Evolutionary conservation across 208 protist species (phyloP).

Genomic region (Angomonas deanei): DNA sequence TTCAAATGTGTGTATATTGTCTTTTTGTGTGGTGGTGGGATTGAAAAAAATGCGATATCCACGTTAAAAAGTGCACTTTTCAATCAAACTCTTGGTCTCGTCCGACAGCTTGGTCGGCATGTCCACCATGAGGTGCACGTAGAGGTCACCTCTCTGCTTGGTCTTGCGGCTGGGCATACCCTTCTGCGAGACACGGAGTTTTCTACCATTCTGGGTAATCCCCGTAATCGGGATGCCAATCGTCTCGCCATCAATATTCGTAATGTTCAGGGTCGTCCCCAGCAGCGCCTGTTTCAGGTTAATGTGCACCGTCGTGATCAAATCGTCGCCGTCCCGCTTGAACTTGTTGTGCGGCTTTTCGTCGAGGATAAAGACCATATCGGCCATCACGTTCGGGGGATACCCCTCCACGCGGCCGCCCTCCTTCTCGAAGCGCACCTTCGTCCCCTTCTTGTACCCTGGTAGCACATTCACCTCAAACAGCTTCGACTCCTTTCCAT

Average conservation of each 20-base stretch:
- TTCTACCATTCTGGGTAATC: slow-evolving; percentile 70
- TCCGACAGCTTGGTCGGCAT: slow-evolving; percentile 76
- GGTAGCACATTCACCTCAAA: slow-evolving; percentile 93
- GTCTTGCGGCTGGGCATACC: slow-evolving; percentile 79
- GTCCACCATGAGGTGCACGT: slow-evolving; percentile 64
- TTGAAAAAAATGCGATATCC: too few species aligned
- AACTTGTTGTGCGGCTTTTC: slow-evolving; percentile 92
- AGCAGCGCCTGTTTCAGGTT: slow-evolving; percentile 81
- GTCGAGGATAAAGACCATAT: slow-evolving; percentile 95
- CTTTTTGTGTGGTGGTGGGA: too few species aligned
- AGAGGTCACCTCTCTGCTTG: slow-evolving; percentile 63
- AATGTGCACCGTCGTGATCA: slow-evolving; percentile 78
- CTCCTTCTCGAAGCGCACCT: slow-evolving; percentile 91
- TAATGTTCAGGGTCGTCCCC: slow-evolving; percentile 63
- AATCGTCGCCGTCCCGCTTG: slow-evolving; percentile 80
- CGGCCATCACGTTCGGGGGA: slow-evolving; percentile 86
- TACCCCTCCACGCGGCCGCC: slow-evolving; percentile 81
- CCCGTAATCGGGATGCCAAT: slow-evolving; percentile 59
- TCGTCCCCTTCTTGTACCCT: slow-evolving; percentile 96
- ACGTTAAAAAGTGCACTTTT: slow-evolving; percentile 77
- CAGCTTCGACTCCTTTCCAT: slow-evolving; percentile 76
- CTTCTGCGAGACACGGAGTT: slow-evolving; percentile 54
- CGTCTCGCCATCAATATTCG: slow-evolving; percentile 50
- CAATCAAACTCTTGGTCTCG: slow-evolving; percentile 67
- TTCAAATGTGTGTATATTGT: too few species aligned